Evolutionary conservation across 73 alveolate species (phyloP).

Genomic region (Paramecium octaurelia): DNA sequence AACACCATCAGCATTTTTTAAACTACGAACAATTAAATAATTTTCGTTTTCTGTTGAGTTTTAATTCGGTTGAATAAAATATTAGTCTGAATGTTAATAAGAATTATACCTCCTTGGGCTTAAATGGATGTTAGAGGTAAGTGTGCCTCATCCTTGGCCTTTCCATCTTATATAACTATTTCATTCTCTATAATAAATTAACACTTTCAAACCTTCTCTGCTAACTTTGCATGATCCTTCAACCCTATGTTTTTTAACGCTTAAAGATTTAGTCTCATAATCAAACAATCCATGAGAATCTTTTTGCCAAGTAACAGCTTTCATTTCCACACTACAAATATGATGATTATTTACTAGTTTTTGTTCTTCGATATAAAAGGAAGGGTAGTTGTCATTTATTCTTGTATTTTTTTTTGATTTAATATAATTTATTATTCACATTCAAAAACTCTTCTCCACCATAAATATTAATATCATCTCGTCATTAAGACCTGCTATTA

Average conservation of each 20-base stretch:
- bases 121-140: slow-evolving; percentile 18
- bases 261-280: slow-evolving; percentile 78
- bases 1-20: slow-evolving; percentile 58
- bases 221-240: slow-evolving; percentile 53
- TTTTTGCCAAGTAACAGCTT: slow-evolving; percentile 79
- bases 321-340: slow-evolving; percentile 65
- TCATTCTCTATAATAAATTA: slow-evolving; percentile 20
- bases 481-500: background rate
- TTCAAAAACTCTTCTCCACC: background rate
- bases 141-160: background rate
- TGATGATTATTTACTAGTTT: background rate
- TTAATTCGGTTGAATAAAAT: background rate
- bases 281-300: slow-evolving; percentile 89
- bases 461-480: background rate
- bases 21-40: slow-evolving; percentile 59
- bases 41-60: background rate
- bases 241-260: slow-evolving; percentile 48
- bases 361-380: slow-evolving; percentile 18
- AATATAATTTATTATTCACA: background rate
- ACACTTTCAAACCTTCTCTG: slow-evolving; percentile 39
- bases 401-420: background rate
- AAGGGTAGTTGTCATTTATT: slow-evolving; percentile 34
- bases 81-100: background rate
- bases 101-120: background rate
- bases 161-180: background rate